Conservation (phyloP, 495 filamentous ascomycete genomes). For the Neurospora sp. region DNA sequence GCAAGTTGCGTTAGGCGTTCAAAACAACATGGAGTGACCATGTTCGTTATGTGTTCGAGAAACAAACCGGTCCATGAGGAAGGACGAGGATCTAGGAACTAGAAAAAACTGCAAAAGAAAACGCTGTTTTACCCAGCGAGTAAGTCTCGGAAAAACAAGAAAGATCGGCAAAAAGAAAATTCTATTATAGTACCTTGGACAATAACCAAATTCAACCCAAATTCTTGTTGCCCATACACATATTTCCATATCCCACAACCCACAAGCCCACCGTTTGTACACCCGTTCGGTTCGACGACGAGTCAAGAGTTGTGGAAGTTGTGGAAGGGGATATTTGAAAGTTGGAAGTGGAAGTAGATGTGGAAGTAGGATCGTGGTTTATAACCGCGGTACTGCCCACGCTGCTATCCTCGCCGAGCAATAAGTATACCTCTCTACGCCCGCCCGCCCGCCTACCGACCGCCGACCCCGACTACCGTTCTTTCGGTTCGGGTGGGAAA, state of each 20-base stretch:
- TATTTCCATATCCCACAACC: background rate
- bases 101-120: too few species aligned
- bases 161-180: too few species aligned
- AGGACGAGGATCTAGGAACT: background rate
- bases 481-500: background rate
- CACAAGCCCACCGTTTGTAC: background rate
- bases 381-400: background rate
- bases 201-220: background rate
- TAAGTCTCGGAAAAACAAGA: too few species aligned
- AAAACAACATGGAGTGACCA: background rate
- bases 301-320: background rate
- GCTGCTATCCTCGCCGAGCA: background rate
- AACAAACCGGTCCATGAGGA: background rate
- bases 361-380: background rate
- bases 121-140: too few species aligned
- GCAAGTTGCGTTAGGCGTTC: background rate
- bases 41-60: background rate
- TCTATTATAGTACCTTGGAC: background rate
- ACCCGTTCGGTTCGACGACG: background rate
- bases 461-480: background rate
- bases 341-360: background rate
- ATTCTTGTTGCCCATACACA: background rate
- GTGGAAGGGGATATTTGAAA: background rate
- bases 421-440: background rate
- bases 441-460: background rate